Base-by-base conservation (phyloP, 371 early-diverging fungal genomes). In the Apophysomyces elegans region DNA sequence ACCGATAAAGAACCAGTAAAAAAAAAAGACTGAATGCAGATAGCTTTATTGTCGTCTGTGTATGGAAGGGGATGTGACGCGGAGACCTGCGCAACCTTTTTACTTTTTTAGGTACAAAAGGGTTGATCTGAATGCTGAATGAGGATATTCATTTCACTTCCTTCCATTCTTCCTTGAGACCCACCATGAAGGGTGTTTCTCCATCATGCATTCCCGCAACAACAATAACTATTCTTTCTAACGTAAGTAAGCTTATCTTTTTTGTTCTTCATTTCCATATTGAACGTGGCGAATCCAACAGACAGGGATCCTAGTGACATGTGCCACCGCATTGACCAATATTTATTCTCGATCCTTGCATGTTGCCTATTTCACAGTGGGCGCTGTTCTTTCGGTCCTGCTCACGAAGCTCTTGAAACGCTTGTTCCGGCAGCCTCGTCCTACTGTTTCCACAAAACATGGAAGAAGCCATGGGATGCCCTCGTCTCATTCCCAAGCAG, bases 381-480 rank as follows among this genome's bases (percentile, higher is more conserved):
- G 78, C 1, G 70, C 78, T 8, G 58, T 70, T 11, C 12, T 67
- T 1, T 58, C 75, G 12, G 75, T 74, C 1, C 13, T 70, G 7
- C 16, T 72, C 45, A 86, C 86, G 32, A 80, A 87, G 21, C 59
- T 77, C 5, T 58, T 87, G 7, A 87, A 87, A 65, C 69, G 67
- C 18, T 63, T 73, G 6, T 75, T 84, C 37, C 78, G 79, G 14
- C 87, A 87, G 41, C 85, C 86, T 11, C 73, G 87, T 12, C 84
- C 84, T 57, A 38, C 56, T 7, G 56, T 32, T 13, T 54, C 63
- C 7, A 11, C 43, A 6, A 56, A 54, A 21, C 26, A 64, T 32
- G 59, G 60, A 35, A 70, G 64, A 41, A 65, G 72, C 12, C 91
- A 91, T 69, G 93, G 92, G 3, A 91, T 91, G 91, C 93, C 93